Evolutionary conservation across 176 grass and related monocot species (phyloP), one percentile per base, ranked within the genome.

Genomic region (Guadua angustifolia): DNA sequence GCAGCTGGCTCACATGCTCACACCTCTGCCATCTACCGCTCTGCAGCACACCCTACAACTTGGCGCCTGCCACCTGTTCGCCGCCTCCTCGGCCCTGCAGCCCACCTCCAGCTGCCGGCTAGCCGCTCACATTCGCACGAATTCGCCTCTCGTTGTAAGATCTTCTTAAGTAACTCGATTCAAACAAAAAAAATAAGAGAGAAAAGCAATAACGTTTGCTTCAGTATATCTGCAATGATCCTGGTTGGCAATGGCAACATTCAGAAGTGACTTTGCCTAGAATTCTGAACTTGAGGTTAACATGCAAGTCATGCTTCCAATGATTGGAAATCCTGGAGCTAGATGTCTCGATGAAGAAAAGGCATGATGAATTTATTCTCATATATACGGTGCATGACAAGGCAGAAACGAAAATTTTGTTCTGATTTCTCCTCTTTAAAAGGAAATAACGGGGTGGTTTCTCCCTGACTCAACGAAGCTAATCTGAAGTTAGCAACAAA

Each of bases 221-320:
- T 50, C 19, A 9, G 26, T 38, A 14, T 16, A 14, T 67, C 26
- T 25, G 9, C 6, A 70, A 57, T 68, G 32, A 58, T 46, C 11
- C 21, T 75, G 38, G 29, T 17, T 67, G 6, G 35, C 16, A 29
- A 33, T 15, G 12, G 21, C 15, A 42, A 29, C 60, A 67, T 84
- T 84, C 72, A 26, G 21, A 36, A 42, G 9, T 5, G n/a, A 43
- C 46, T 75, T 38, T 67, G 71, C 82, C 73, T 84, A 26, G 71
- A 75, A 25, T 75, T 75, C 46, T 84, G 82, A 76, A 84, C 82
- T 64, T 52, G 71, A 14, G 61, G 17, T 18, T 15, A 67, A 35
- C 61, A 56, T 84, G 60, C 71, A 51, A 75, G 82, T 76, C 61
- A 35, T 66, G 71, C 22, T 52, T 33, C 82, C 47, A 67, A 55